Base-by-base conservation (phyloP, 352 stramenopile species). In the Globisporangium spiculum region DNA sequence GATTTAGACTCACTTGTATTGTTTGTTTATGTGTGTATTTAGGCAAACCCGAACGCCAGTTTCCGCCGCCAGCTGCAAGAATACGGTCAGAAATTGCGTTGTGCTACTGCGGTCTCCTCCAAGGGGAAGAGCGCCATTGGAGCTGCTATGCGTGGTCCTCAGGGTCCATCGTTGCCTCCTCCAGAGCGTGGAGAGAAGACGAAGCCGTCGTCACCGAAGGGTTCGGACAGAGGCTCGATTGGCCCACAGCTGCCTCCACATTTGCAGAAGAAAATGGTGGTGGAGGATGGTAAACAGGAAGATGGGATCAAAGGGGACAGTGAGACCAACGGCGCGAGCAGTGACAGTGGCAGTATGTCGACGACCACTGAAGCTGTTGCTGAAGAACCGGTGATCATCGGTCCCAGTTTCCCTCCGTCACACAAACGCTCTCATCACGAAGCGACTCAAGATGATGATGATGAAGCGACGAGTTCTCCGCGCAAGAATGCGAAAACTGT, bases 11-110 rank as follows among this genome's bases (percentile, higher is more conserved):
- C 44, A 52, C 44, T 50, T n/a, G 1, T n/a, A 9, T 50, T 50
- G 41, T 50, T 38, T 26, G 3, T 27, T 8, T 63, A 5, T 60
- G 32, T 60, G 10, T 20, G 27, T 0, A 50, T 56, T 18, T 36
- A 83, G 76, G 70, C 77, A 34, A 89, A 91, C 58, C 88, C 88
- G 24, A 95, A 95, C 58, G 74, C 81, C 44, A 88, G 79, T 50
- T 95, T 95, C 64, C 78, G 76, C 38, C 68, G 56, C 8, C 88
- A 95, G 60, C 70, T 95, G 58, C 68, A 84, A 8, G 76, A 80
- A 24, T 95, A 84, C 54, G 80, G 64, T 48, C 73, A 75, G 50
- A 83, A 74, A 53, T 69, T 90, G 46, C 70, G 80, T 7, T 75
- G 83, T 9, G 55, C 57, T 27, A 56, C 38, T 22, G 56, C 46